phyloP scores from a whole-genome alignment of 371 early-diverging fungal species.

The Choanephora cucurbitarum region DNA sequence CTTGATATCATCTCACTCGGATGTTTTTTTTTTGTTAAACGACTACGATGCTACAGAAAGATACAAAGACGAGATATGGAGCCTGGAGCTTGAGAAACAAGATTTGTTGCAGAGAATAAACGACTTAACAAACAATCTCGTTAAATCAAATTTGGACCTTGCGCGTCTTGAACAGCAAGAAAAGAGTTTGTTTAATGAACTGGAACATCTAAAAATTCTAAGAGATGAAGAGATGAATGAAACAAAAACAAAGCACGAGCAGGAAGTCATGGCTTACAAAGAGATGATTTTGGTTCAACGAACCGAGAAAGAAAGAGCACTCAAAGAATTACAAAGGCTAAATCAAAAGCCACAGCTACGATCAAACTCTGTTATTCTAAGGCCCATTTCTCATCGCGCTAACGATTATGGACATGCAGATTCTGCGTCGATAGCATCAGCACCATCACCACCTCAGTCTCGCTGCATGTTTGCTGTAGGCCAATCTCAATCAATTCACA shows the following conservation, averaged over 20 bases:
- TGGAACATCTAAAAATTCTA: conserved; percentile 14
- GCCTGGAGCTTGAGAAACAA: conserved; percentile 22
- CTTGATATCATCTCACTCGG: conserved; percentile 1
- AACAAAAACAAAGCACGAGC: conserved; percentile 2
- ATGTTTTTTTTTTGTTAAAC: conserved; percentile 18
- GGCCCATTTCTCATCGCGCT: background rate
- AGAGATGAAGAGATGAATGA: conserved; percentile 1
- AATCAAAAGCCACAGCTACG: background rate
- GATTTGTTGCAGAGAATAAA: conserved; percentile 16
- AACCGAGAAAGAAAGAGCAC: conserved; percentile 3
- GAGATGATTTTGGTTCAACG: background rate
- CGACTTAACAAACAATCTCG: background rate
- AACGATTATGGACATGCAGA: no score
- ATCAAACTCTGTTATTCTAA: background rate
- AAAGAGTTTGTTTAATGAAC: conserved; percentile 1
- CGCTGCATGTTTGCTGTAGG: no score
- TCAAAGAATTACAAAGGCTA: conserved; percentile 5
- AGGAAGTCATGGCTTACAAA: conserved; percentile 4
- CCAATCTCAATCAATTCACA: no score
- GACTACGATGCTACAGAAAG: conserved; percentile 12
- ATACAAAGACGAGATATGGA: conserved; percentile 27
- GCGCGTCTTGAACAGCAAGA: background rate
- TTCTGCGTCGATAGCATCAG: no score
- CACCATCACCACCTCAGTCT: no score
- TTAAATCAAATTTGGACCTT: background rate